Conservation (phyloP, 768 basidiomycete genomes). For the Megacollybia marginata region DNA sequence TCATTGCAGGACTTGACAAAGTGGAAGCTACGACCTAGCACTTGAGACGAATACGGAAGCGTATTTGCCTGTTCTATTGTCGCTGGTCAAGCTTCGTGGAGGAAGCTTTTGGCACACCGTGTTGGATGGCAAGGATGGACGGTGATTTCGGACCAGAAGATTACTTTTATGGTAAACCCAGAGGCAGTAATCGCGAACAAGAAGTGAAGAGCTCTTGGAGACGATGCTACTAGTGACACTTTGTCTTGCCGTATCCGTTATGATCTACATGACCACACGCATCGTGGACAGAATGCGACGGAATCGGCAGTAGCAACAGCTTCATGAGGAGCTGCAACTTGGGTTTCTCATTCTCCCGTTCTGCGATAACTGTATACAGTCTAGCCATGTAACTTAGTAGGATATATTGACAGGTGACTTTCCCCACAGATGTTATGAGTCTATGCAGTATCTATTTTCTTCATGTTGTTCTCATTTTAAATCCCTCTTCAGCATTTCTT, state of each 20-base stretch:
- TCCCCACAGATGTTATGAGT: too few species aligned
- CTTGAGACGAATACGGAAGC: slow-evolving; percentile 85
- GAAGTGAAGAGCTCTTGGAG: slow-evolving; percentile 69
- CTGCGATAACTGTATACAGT: too few species aligned
- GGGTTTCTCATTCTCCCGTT: slow-evolving; percentile 13
- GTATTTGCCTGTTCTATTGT: slow-evolving; percentile 79
- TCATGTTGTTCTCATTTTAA: too few species aligned
- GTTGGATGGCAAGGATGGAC: slow-evolving; percentile 58
- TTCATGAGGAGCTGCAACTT: slow-evolving; percentile 17
- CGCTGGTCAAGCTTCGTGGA: slow-evolving; percentile 72
- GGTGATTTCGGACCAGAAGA: slow-evolving; percentile 77
- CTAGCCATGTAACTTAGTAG: too few species aligned
- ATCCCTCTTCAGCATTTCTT: too few species aligned
- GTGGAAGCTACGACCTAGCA: slow-evolving; percentile 87
- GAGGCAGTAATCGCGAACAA: slow-evolving; percentile 53
- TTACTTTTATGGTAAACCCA: slow-evolving; percentile 64
- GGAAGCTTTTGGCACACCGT: slow-evolving; percentile 82
- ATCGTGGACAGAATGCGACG: slow-evolving; percentile 67
- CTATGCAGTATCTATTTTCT: too few species aligned
- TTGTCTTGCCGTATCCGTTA: slow-evolving; percentile 62
- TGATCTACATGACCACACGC: slow-evolving; percentile 75
- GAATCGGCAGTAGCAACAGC: slow-evolving; percentile 43
- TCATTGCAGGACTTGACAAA: slow-evolving; percentile 83
- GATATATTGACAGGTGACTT: too few species aligned
- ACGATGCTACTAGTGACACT: slow-evolving; percentile 72